Percentiles rank a stretch among this genome's conserved stretches.
These are phyloP conservation scores for Marasmius tenuissimus DNA, from an alignment of 1,284 basidiomycete species.

Conservation along the genomic window DNA sequence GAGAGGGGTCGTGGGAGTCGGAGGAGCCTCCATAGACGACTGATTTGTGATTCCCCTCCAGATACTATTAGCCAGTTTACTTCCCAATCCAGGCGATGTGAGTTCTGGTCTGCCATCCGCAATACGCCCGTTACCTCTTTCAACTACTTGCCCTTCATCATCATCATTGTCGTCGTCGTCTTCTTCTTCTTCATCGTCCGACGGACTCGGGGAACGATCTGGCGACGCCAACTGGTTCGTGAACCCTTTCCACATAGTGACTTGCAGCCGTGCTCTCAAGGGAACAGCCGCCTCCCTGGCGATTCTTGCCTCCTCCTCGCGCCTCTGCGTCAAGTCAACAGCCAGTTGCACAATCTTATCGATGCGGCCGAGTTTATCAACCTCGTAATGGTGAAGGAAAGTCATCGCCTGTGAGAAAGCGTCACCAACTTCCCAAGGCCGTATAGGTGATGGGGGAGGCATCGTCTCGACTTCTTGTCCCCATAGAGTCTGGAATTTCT, in stretches of 20 bases:
- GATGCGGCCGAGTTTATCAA: slow-evolving; percentile 64
- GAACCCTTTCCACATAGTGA: slow-evolving; percentile 70
- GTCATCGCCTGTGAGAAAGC: slow-evolving; percentile 66
- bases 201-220: slow-evolving; percentile 35
- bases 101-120: not conserved
- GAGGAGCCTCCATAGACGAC: slow-evolving; percentile 64
- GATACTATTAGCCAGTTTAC: slow-evolving; percentile 57
- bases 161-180: slow-evolving; percentile 48
- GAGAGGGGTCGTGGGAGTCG: slow-evolving; percentile 40
- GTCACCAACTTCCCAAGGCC: slow-evolving; percentile 57
- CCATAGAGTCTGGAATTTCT: slow-evolving; percentile 54
- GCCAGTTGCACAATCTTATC: slow-evolving; percentile 70
- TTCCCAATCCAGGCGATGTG: slow-evolving; percentile 41
- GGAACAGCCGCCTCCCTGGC: slow-evolving; percentile 35
- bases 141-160: slow-evolving; percentile 22
- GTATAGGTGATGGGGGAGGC: slow-evolving; percentile 44
- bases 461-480: slow-evolving; percentile 37
- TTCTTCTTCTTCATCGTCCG: slow-evolving; percentile 30
- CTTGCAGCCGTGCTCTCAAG: slow-evolving; percentile 55
- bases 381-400: slow-evolving; percentile 62
- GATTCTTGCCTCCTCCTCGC: slow-evolving; percentile 38
- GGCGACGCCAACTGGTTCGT: slow-evolving; percentile 46
- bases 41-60: slow-evolving; percentile 78
- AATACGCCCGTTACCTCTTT: too few relatives aligned
- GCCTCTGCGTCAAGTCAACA: slow-evolving; percentile 53